Base-by-base conservation (phyloP, 495 filamentous ascomycete genomes). In the Penicillium daleae region DNA sequence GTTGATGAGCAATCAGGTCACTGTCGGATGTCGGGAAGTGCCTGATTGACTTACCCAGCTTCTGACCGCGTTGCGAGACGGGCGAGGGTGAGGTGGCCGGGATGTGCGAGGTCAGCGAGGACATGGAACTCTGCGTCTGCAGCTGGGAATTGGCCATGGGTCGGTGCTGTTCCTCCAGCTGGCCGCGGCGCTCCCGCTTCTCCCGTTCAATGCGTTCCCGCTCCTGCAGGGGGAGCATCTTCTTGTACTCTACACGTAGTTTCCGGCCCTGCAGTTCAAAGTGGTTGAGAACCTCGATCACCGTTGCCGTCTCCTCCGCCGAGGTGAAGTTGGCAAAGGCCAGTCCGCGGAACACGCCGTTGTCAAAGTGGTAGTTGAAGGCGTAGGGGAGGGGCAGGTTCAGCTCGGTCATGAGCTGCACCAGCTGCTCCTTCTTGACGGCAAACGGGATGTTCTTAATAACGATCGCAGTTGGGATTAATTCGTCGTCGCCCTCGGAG, bases 381-480 rank as follows among this genome's bases (percentile, higher is more conserved):
- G 95, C 95, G 71, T 99, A 99, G 0, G 95, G 95, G 40, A 97
- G 85, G 2, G 95, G 95, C 31, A 98, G 83, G 59, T 88, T 87
- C 78, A 97, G 82, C 24, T 96, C 89, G 15, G 91, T 93, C 95
- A 99, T 98, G 65, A 97, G 80, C 60, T 87, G 84, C 19, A 96
- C 90, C 44, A 99, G 83, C 75, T 93, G 90, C 75, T 99, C 95
- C 79, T 97, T 97, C 78, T 97, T 93, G 46, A 97, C 92, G 48
- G 95, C 95, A 72, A 99, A 99, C 3, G 96, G 95, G 52, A 99
- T 99, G 70, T 99, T 99, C 80, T 99, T 99, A 80, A 99, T 98
- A 53, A 99, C 95, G 64, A 99, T 98, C 35, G 95, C 95, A 3
- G 95, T 99, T 17, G 95, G 95, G 61, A 99, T 99, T 62, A 99